These are phyloP conservation scores for Pseudogymnoascus sp. DNA, from an alignment of 2,329 filamentous ascomycete genomes.

Conservation along the genomic window DNA sequence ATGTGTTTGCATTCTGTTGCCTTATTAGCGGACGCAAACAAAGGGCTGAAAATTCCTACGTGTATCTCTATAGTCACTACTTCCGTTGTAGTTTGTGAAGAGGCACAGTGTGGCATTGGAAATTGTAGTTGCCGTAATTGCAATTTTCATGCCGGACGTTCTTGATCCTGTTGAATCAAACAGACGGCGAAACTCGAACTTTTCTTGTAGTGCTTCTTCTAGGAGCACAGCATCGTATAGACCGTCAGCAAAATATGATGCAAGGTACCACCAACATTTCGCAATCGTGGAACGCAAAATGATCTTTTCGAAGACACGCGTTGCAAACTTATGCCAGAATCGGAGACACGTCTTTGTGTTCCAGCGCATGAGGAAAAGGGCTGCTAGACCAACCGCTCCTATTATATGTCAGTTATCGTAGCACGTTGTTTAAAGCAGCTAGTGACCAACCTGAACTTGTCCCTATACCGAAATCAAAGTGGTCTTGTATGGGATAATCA, in stretches of 20 bases:
- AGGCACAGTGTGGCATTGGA: slow-evolving; percentile 17
- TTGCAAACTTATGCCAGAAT: too few species aligned
- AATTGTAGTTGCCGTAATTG: slow-evolving; percentile 19
- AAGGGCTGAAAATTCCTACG: slow-evolving; percentile 11
- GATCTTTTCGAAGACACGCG: too few species aligned
- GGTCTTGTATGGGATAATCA: slow-evolving; percentile 17
- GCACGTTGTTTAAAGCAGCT: not conserved
- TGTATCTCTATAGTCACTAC: slow-evolving; percentile 8
- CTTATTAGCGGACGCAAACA: not conserved
- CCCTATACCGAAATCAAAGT: slow-evolving; percentile 21
- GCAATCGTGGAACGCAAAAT: slow-evolving; percentile 10
- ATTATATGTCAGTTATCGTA: too few species aligned
- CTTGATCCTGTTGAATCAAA: slow-evolving; percentile 13
- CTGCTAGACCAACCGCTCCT: too few species aligned
- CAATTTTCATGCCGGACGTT: slow-evolving; percentile 17
- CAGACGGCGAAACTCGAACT: slow-evolving; percentile 13
- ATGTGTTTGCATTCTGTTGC: slow-evolving; percentile 18
- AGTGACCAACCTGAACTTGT: slow-evolving; percentile 22
- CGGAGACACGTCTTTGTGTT: too few species aligned
- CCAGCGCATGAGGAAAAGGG: too few species aligned
- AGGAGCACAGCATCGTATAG: slow-evolving; percentile 16
- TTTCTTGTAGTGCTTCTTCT: slow-evolving; percentile 16
- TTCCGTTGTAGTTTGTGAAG: slow-evolving; percentile 22
- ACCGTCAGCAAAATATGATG: slow-evolving; percentile 15
- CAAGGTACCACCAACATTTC: slow-evolving; percentile 13